Base-by-base conservation (phyloP, 2,329 filamentous ascomycete genomes). In the Monilinia vaccinii-corymbosi region DNA sequence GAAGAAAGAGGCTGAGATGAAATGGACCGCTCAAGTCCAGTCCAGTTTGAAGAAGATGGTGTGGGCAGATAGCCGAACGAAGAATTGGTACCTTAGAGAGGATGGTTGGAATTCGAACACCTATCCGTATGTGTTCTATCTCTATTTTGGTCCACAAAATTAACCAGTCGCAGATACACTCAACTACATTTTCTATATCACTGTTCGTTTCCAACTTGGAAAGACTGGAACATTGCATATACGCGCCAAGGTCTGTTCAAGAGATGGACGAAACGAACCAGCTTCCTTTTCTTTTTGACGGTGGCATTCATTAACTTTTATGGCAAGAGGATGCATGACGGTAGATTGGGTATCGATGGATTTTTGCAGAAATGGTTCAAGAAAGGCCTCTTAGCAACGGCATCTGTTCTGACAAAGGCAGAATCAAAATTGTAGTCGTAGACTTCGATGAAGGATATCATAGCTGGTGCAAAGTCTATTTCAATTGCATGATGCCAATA, bases 131-230 rank as follows among this genome's bases (percentile, higher is more conserved):
- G 73, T 70, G 32, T 25, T n/a, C 11, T 18, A 5, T 21, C 32
- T 32, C 4, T 16, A 28, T 31, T 32, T 21, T 32, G 18, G 38
- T 40, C 2, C 7, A 4, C 48, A 31, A 38, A 13, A 16, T 38
- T 63, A 34, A 59, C 66, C 70, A 40, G 6, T 25, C 31, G 5
- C 53, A 79, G 77, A 40, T 79, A 75, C 64, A 75, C 75, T 1
- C 80, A 83, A 68, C 69, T 81, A 44, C 75, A 79, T 65, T 82
- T 80, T 66, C 75, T 71, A 56, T 69, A 76, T 23, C 70, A 76
- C 13, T 82, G 78, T 70, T 75, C 74, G 62, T 83, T 81, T 63
- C 79, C 79, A 2, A 75, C 72, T 28, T 83, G 78, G 77, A 71
- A 65, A n/a, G 75, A 83, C 62, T 83, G 80, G 80, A 74, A 76